These are phyloP conservation scores for Ascosphaera pollenicola DNA, from an alignment of 2,329 filamentous ascomycete species.

Conservation along the genomic window DNA sequence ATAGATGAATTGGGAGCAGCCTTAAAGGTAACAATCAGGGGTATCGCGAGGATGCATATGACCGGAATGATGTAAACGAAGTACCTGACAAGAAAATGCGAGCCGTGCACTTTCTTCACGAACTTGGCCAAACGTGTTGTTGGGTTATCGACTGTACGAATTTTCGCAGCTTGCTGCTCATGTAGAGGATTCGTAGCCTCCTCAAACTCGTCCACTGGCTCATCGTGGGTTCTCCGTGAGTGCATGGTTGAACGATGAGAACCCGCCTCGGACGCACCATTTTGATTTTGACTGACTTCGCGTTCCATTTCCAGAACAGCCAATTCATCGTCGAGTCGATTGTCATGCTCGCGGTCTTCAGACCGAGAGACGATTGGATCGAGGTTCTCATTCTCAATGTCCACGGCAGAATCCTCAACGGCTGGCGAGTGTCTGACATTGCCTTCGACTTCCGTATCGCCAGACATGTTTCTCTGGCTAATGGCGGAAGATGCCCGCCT, in stretches of 20 bases:
- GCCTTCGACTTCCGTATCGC: neutral
- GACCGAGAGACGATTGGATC: constrained; percentile 26
- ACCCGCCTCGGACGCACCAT: constrained; percentile 13
- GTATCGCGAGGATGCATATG: constrained; percentile 41
- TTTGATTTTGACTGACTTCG: constrained; percentile 16
- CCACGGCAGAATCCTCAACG: neutral
- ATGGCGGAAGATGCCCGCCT: neutral
- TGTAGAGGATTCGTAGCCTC: constrained; percentile 46
- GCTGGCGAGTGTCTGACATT: neutral
- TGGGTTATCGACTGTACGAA: constrained; percentile 41
- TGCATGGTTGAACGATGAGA: constrained; percentile 4
- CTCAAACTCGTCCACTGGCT: constrained; percentile 44
- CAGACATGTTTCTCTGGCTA: neutral
- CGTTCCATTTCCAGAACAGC: constrained; percentile 42
- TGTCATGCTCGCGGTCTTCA: constrained; percentile 34
- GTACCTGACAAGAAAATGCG: constrained; percentile 44
- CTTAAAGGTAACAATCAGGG: constrained; percentile 41
- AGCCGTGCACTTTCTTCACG: constrained; percentile 42
- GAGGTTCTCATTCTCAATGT: constrained; percentile 4
- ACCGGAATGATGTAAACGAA: constrained; percentile 49
- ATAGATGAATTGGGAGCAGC: constrained; percentile 37
- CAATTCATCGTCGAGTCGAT: constrained; percentile 42
- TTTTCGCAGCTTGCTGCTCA: constrained; percentile 37
- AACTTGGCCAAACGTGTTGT: constrained; percentile 38
- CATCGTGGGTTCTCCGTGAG: constrained; percentile 12